Evolutionary conservation across 495 filamentous ascomycete species (phyloP).

Genomic region (Hypoxylon lienhwacheense): DNA sequence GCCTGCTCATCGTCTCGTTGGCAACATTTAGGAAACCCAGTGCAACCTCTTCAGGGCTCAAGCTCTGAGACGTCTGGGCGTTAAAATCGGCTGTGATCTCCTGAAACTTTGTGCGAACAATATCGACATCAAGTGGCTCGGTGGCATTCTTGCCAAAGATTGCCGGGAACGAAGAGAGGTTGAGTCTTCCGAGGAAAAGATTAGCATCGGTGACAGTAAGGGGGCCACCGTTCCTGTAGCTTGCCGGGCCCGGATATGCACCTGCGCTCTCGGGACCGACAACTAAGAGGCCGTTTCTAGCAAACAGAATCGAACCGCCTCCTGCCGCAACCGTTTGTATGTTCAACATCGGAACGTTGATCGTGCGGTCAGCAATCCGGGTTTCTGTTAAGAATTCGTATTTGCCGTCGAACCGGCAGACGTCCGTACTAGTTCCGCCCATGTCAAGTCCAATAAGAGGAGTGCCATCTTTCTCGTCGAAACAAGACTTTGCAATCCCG

Average conservation of each 20-base stretch:
- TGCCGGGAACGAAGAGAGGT: slow-evolving; percentile 93
- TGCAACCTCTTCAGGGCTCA: slow-evolving; percentile 84
- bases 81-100: slow-evolving; percentile 80
- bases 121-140: slow-evolving; percentile 70
- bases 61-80: slow-evolving; percentile 62
- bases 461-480: slow-evolving; percentile 78
- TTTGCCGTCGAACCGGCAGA: slow-evolving; percentile 62
- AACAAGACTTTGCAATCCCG: slow-evolving; percentile 88
- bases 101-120: slow-evolving; percentile 69
- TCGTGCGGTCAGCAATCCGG: not conserved
- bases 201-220: slow-evolving; percentile 46
- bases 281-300: slow-evolving; percentile 38
- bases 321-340: slow-evolving; percentile 74
- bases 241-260: slow-evolving; percentile 23
- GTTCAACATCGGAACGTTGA: slow-evolving; percentile 70
- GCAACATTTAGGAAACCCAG: not conserved
- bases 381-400: not conserved
- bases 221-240: slow-evolving; percentile 38
- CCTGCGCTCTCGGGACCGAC: slow-evolving; percentile 40
- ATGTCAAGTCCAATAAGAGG: slow-evolving; percentile 97
- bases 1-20: not conserved
- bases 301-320: slow-evolving; percentile 34
- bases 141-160: slow-evolving; percentile 92
- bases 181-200: slow-evolving; percentile 53
- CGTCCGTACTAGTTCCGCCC: slow-evolving; percentile 90